Conservation (phyloP, 306 rosid genomes). For the Cicer arietinum region DNA sequence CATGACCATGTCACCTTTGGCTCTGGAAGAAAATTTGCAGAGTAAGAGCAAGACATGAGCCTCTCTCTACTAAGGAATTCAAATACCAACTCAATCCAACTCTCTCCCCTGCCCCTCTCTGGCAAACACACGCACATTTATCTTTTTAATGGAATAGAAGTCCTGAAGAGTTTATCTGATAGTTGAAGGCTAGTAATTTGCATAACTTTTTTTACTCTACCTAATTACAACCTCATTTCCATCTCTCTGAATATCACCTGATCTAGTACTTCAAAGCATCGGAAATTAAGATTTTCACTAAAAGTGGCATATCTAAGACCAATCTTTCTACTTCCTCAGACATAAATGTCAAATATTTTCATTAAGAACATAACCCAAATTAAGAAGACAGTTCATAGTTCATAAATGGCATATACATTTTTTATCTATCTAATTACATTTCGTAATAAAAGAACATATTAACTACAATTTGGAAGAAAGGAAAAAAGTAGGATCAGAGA, state of each 20-base stretch:
- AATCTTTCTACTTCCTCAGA: neutral
- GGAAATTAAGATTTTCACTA: neutral
- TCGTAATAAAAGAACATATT: neutral
- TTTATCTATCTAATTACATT: neutral
- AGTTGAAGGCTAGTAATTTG: neutral
- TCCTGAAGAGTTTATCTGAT: slow-evolving; percentile 6
- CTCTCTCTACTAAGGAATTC: neutral
- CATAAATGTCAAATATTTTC: neutral
- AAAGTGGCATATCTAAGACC: neutral
- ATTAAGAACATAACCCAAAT: neutral
- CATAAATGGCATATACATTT: neutral
- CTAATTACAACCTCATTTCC: neutral
- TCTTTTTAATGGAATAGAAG: neutral
- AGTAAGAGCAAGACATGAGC: neutral
- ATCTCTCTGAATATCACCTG: neutral
- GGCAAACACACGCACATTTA: no score
- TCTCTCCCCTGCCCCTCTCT: neutral
- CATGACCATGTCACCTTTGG: neutral
- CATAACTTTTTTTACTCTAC: neutral
- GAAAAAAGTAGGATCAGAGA: neutral
- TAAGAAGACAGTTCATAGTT: neutral
- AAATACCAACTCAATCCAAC: neutral
- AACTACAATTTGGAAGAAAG: neutral
- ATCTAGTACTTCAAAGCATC: neutral
- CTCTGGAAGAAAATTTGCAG: neutral